These are phyloP conservation scores for Candida berthetii DNA, from an alignment of 805 yeast species.

Conservation along the genomic window DNA sequence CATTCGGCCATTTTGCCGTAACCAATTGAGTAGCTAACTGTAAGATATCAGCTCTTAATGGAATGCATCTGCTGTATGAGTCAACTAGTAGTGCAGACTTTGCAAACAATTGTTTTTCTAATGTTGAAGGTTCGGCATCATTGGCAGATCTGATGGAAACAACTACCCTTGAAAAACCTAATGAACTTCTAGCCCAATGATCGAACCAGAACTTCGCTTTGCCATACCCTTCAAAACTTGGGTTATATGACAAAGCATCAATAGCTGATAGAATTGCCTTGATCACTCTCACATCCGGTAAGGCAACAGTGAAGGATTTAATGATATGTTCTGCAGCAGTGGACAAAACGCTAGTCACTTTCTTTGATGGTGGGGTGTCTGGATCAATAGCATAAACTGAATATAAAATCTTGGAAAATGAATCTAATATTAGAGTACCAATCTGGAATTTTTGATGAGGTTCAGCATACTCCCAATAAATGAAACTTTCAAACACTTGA, in stretches of 20 bases:
- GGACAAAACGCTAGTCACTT: conserved; percentile 44
- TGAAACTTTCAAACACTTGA: conserved; percentile 69
- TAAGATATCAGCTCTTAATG: conserved; percentile 45
- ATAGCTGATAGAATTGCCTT: conserved; percentile 47
- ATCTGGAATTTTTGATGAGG: conserved; percentile 54
- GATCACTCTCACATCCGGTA: conserved; percentile 46
- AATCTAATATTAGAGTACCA: conserved; percentile 46
- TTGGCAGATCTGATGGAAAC: conserved; percentile 48
- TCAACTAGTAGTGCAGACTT: conserved; percentile 51
- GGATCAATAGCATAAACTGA: conserved; percentile 51
- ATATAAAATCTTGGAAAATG: conserved; percentile 49
- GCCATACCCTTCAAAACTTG: conserved; percentile 34
- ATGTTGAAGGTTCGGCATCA: conserved; percentile 48
- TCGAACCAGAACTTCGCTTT: conserved; percentile 39
- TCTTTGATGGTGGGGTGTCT: conserved; percentile 24
- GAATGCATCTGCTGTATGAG: conserved; percentile 44
- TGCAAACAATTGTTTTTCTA: conserved; percentile 57
- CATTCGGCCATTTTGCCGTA: conserved; percentile 46
- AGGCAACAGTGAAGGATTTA: conserved; percentile 47
- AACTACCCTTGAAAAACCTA: conserved; percentile 51
- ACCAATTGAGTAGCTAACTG: conserved; percentile 53
- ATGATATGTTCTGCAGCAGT: conserved; percentile 45
- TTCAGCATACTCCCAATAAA: conserved; percentile 59
- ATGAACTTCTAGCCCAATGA: conserved; percentile 42
- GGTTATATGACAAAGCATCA: conserved; percentile 34